phyloP scores from a whole-genome alignment of 2,329 filamentous ascomycete species.

The Talaromyces amestolkiae region DNA sequence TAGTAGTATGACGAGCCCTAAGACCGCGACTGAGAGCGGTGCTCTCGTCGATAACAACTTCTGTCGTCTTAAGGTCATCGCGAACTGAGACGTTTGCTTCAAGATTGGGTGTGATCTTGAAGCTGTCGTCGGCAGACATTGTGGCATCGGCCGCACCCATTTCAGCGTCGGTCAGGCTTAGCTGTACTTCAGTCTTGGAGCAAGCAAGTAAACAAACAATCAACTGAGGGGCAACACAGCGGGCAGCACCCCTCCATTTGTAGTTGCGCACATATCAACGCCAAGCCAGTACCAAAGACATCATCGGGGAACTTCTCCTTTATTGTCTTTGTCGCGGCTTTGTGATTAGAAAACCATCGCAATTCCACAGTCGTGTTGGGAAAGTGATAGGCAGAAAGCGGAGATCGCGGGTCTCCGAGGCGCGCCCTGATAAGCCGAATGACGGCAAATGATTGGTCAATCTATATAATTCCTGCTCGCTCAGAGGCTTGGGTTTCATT shows the following conservation, averaged over 20 bases:
- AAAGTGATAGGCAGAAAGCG: background rate
- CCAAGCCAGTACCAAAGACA: background rate
- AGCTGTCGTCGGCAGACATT: constrained; percentile 4
- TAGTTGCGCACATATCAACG: background rate
- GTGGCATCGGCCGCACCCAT: background rate
- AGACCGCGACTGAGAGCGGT: constrained; percentile 43
- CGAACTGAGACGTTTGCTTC: background rate
- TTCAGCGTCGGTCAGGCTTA: background rate
- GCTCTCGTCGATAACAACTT: constrained; percentile 26
- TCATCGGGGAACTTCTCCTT: background rate
- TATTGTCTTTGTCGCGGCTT: background rate
- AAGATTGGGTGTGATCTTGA: background rate
- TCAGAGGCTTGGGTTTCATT: constrained; percentile 1
- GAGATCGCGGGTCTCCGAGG: background rate
- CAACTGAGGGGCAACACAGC: background rate
- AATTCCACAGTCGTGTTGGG: background rate
- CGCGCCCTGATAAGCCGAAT: background rate
- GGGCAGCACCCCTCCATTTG: constrained; percentile 2
- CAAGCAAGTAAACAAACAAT: background rate
- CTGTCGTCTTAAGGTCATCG: constrained; percentile 21
- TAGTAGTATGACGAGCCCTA: constrained; percentile 42
- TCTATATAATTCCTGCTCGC: background rate
- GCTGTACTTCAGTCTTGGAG: background rate
- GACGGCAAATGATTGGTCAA: background rate
- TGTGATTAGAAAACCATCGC: background rate